Evolutionary conservation across 495 filamentous ascomycete genomes (phyloP).

Genomic region (Xylaria intraflava): DNA sequence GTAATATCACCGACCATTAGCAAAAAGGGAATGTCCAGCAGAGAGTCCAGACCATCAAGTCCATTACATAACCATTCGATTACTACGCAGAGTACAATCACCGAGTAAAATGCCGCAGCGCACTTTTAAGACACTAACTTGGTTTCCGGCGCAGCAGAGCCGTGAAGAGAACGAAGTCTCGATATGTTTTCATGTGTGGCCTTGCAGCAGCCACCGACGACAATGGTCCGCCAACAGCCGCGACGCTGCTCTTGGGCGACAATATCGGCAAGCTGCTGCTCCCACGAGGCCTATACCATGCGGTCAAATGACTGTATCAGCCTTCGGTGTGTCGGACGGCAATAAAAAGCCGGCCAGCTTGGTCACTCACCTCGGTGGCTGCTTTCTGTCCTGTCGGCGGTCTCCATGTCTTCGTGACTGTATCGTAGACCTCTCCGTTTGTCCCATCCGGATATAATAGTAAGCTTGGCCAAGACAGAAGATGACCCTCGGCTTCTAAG

Average conservation of each 20-base stretch:
- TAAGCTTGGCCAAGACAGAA: constrained; percentile 43
- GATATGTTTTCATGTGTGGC: constrained; percentile 45
- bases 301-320: neutral
- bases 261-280: constrained; percentile 48
- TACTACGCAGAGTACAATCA: no score
- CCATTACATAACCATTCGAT: no score
- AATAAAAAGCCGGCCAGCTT: neutral
- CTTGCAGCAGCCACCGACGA: constrained; percentile 60
- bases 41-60: no score
- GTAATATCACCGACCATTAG: no score
- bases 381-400: constrained; percentile 18
- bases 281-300: constrained; percentile 39
- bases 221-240: constrained; percentile 45
- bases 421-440: constrained; percentile 59
- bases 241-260: constrained; percentile 50
- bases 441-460: constrained; percentile 66
- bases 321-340: neutral
- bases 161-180: constrained; percentile 29
- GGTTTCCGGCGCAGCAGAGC: neutral
- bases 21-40: no score
- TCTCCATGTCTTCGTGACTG: constrained; percentile 53
- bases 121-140: no score
- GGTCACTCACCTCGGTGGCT: constrained; percentile 8
- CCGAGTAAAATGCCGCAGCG: no score
- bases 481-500: constrained; percentile 24